phyloP scores from a whole-genome alignment of 352 stramenopile genomes.

The Pythium scleroteichum region DNA sequence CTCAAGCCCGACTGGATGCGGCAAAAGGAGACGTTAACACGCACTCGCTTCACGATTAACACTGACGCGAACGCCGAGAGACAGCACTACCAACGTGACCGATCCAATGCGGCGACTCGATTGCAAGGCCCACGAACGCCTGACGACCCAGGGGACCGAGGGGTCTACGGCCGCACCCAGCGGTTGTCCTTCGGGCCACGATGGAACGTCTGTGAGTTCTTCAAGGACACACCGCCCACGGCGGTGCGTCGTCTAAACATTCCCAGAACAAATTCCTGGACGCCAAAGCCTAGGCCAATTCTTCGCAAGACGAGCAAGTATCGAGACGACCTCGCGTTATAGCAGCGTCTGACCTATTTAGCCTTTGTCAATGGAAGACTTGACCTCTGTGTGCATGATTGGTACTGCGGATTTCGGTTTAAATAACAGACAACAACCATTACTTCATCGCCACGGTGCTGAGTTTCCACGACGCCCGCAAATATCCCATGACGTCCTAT shows the following conservation, averaged over 20 bases:
- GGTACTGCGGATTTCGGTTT: too few species aligned
- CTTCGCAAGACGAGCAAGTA: slow-evolving; percentile 60
- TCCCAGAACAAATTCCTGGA: not conserved
- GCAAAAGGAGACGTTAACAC: slow-evolving; percentile 55
- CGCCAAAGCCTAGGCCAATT: slow-evolving; percentile 31
- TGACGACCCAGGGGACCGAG: slow-evolving; percentile 32
- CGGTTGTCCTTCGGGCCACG: slow-evolving; percentile 58
- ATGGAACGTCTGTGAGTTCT: slow-evolving; percentile 61
- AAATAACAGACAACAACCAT: too few species aligned
- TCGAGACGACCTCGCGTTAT: slow-evolving; percentile 37
- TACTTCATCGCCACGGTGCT: slow-evolving; percentile 1
- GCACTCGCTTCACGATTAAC: slow-evolving; percentile 63
- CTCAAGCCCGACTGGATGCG: slow-evolving; percentile 78
- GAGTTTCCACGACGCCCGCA: slow-evolving; percentile 41
- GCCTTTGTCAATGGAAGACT: not conserved
- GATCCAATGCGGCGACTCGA: slow-evolving; percentile 26
- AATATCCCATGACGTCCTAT: slow-evolving; percentile 56
- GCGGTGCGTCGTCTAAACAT: slow-evolving; percentile 29
- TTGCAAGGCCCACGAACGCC: not conserved
- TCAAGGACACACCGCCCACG: slow-evolving; percentile 36
- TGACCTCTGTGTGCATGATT: not conserved
- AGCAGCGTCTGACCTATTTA: slow-evolving; percentile 8
- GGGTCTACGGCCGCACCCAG: slow-evolving; percentile 63
- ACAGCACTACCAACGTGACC: slow-evolving; percentile 44
- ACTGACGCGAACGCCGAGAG: slow-evolving; percentile 52